Evolutionary conservation across 2,329 filamentous ascomycete genomes (phyloP).

Genomic region (Penicillium decumbens): DNA sequence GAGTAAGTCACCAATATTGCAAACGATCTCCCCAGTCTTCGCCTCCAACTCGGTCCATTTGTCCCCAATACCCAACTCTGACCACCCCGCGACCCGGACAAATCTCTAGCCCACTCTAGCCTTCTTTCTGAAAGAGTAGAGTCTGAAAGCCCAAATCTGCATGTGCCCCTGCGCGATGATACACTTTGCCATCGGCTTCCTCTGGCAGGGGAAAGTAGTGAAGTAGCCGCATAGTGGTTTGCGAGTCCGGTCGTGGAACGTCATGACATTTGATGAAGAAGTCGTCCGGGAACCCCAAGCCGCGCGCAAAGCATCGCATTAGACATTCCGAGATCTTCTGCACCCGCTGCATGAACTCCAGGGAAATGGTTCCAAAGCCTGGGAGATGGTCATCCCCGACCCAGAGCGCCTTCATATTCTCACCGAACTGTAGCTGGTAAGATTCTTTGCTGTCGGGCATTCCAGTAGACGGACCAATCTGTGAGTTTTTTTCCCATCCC

Average conservation of each 20-base stretch:
- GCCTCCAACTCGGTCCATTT: constrained; percentile 61
- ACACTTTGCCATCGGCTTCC: constrained; percentile 40
- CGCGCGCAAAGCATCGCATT: constrained; percentile 57
- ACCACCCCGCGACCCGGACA: constrained; percentile 60
- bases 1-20: constrained; percentile 62
- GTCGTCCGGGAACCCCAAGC: constrained; percentile 53
- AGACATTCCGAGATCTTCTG: constrained; percentile 53
- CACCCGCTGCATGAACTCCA: constrained; percentile 53
- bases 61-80: constrained; percentile 57
- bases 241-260: constrained; percentile 46
- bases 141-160: constrained; percentile 62
- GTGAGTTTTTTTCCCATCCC: constrained; percentile 57
- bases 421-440: constrained; percentile 60
- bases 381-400: constrained; percentile 47
- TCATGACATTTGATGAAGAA: constrained; percentile 56
- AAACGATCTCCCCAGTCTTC: constrained; percentile 53
- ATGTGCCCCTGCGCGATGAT: constrained; percentile 59
- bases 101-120: constrained; percentile 60
- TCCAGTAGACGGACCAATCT: constrained; percentile 58
- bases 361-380: constrained; percentile 45
- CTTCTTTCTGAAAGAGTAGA: constrained; percentile 58
- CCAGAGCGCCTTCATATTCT: constrained; percentile 52
- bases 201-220: constrained; percentile 52
- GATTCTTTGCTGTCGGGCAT: constrained; percentile 57
- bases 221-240: constrained; percentile 54